These are phyloP conservation scores for Metarhizium robertsii DNA, from an alignment of 2,329 filamentous ascomycete genomes.

Conservation along the genomic window DNA sequence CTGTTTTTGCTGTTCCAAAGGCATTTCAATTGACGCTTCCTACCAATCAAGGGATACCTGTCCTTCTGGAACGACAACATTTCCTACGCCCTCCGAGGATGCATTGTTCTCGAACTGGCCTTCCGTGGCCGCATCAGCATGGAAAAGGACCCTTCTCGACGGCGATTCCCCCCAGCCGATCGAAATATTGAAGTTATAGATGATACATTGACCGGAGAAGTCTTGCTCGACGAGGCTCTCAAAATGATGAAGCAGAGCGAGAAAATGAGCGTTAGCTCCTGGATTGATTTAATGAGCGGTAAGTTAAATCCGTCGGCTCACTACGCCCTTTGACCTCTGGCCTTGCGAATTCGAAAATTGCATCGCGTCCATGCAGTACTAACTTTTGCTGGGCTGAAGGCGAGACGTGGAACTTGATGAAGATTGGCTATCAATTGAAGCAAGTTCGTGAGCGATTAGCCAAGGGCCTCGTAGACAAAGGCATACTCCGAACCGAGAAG, in stretches of 20 bases:
- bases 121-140: conserved; percentile 95
- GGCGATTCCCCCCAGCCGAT: conserved; percentile 88
- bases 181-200: conserved; percentile 95
- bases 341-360: neutral
- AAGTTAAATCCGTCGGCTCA: conserved; percentile 20
- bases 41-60: conserved; percentile 66
- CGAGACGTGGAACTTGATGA: conserved; percentile 99
- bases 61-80: conserved; percentile 99
- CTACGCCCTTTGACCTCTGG: neutral
- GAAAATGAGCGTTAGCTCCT: conserved; percentile 98
- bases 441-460: conserved; percentile 95
- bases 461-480: conserved; percentile 97
- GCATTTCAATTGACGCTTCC: neutral
- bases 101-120: conserved; percentile 95
- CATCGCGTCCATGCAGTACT: neutral
- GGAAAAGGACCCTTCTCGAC: conserved; percentile 89
- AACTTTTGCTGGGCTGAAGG: conserved; percentile 41
- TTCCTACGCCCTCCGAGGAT: conserved; percentile 92
- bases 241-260: conserved; percentile 99
- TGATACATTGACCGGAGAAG: conserved; percentile 91
- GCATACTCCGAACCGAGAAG: conserved; percentile 96
- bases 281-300: conserved; percentile 99
- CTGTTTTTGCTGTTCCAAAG: neutral
- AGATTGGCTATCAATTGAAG: conserved; percentile 99
- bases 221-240: conserved; percentile 90